A percentile compares a stretch with the other conserved stretches of the same genome.
phyloP scores from a whole-genome alignment of 352 stramenopile genomes.

The Detonula confervacea region DNA sequence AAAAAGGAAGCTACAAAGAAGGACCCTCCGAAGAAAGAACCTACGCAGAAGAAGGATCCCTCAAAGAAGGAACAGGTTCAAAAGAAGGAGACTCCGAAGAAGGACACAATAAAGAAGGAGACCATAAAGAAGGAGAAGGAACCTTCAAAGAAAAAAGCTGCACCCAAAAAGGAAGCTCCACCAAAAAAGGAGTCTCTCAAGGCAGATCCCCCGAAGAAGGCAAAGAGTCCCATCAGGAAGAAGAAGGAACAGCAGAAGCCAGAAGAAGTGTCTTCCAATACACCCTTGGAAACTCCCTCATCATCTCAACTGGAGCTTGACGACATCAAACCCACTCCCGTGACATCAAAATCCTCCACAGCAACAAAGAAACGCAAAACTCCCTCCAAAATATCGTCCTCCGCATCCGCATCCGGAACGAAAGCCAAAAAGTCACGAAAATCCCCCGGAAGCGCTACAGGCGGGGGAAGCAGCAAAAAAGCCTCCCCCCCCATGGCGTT shows the following conservation, averaged over 20 bases:
- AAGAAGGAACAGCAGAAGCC: constrained; percentile 19
- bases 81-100: constrained; percentile 10
- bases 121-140: constrained; percentile 13
- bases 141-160: constrained; percentile 15
- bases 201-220: neutral
- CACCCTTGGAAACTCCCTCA: constrained; percentile 6
- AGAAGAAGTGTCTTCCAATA: constrained; percentile 26
- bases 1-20: neutral
- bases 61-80: too few species aligned
- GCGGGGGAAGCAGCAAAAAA: constrained; percentile 14
- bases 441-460: constrained; percentile 3
- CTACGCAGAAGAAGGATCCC: constrained; percentile 6
- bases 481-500: constrained; percentile 2
- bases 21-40: constrained; percentile 4
- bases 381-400: constrained; percentile 19
- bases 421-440: constrained; percentile 33
- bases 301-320: neutral
- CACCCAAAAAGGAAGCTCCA: constrained; percentile 5
- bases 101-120: constrained; percentile 21
- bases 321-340: constrained; percentile 8
- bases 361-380: constrained; percentile 50
- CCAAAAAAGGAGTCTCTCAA: constrained; percentile 26
- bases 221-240: constrained; percentile 26
- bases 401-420: neutral
- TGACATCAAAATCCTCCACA: constrained; percentile 16